Conservation (phyloP, 257 asterid species). For the Paulownia fortunei region DNA sequence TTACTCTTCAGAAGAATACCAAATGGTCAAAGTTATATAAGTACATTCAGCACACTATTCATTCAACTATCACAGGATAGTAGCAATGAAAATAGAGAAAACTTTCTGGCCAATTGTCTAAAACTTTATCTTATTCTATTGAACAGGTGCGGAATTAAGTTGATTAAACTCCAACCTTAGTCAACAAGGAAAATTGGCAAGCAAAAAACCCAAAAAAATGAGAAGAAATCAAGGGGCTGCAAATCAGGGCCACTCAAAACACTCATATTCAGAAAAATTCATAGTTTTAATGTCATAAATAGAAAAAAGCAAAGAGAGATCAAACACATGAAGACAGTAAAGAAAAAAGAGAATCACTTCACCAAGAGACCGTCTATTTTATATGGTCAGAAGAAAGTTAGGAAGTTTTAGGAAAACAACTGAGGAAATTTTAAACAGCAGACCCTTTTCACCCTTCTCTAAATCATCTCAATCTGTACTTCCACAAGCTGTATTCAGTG, state of each 20-base stretch:
- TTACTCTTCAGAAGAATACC: constrained; percentile 9
- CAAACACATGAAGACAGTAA: constrained; percentile 4
- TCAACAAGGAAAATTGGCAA: background rate
- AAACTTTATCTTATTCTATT: background rate
- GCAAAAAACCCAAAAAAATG: constrained; percentile 2
- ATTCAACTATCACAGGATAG: background rate
- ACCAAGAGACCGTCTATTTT: background rate
- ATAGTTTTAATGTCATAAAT: background rate
- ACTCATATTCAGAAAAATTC: background rate
- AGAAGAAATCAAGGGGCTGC: background rate
- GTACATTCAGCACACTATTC: background rate
- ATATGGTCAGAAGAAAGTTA: background rate
- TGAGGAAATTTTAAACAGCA: background rate
- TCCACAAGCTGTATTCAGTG: background rate
- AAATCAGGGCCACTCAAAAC: background rate
- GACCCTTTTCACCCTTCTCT: background rate
- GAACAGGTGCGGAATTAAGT: constrained; percentile 13
- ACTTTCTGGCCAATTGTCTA: background rate
- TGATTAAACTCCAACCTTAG: background rate
- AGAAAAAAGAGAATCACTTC: background rate
- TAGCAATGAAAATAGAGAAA: background rate
- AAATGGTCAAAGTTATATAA: background rate
- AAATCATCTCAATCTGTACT: background rate
- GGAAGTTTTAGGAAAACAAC: background rate
- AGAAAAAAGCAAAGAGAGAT: background rate